Evolutionary conservation across 31 red algal species (phyloP), one percentile per base, ranked within the genome.

Genomic region (Endocladia muricata): DNA sequence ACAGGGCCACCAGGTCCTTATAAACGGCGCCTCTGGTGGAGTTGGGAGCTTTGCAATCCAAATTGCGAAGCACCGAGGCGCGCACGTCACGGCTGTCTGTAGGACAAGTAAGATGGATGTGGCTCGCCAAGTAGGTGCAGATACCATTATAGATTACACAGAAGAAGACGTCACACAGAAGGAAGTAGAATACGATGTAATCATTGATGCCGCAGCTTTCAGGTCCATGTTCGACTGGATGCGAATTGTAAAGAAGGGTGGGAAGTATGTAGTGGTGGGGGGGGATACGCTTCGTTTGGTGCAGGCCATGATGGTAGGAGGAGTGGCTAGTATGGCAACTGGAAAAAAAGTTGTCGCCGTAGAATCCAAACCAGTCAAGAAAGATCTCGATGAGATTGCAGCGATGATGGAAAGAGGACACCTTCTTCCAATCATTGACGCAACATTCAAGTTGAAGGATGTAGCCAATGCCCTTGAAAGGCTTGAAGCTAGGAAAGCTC

Each of bases 41-140:
- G 79, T 84, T n/a, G 79, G 79, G 70, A 64, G 73, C 23, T 84
- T 77, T 48, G 54, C 72, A 38, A 40, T 77, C 15, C 79, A 84
- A 40, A 58, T 84, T 26, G 79, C 79, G 5, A 84, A 79, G 66
- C 19, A 22, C n/a, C 42, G 57, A 17, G 79, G 79, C n/a, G 79
- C 74, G 5, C 22, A 80, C 17, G 79, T 84, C 3, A 84, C 79
- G 17, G 70, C 39, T 23, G 66, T 84, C 33, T 76, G 72, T 55
- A 3, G 71, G 9, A 48, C 35, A 22, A 41, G 5, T 63, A 84
- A 84, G 37, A 9, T 77, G 34, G 70, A 56, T 35, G 15, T 61
- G 38, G 11, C 66, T 4, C 17, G 38, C 8, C 19, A 37, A 28
- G 19, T 84, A 34, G 79, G 79, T 13, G 79, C 43, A 55, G 74